These are phyloP conservation scores for Aspergillus saccharolyticus DNA, from an alignment of 495 filamentous ascomycete genomes.

Conservation along the genomic window DNA sequence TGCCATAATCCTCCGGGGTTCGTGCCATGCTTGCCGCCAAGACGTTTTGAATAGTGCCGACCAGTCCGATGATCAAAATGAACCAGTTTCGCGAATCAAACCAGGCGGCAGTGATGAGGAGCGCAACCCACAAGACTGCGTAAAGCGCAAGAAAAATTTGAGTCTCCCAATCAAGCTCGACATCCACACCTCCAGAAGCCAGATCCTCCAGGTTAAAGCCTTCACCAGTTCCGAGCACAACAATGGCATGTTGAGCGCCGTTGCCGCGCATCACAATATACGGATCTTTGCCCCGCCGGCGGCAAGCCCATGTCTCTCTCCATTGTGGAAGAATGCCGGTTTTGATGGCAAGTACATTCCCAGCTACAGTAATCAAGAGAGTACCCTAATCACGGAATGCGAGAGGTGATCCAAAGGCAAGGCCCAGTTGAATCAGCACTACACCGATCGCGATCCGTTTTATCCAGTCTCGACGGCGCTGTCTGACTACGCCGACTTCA, in stretches of 20 bases:
- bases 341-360: constrained; percentile 32
- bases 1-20: constrained; percentile 22
- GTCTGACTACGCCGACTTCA: too few relatives aligned
- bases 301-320: constrained; percentile 49
- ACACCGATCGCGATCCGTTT: too few relatives aligned
- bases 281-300: constrained; percentile 22
- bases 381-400: constrained; percentile 35
- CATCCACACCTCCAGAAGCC: constrained; percentile 23
- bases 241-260: constrained; percentile 40
- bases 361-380: constrained; percentile 37
- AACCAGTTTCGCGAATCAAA: constrained; percentile 37
- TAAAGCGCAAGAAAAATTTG: constrained; percentile 16
- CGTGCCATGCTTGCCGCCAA: constrained; percentile 33
- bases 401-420: neutral
- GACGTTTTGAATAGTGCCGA: constrained; percentile 46
- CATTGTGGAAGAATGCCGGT: constrained; percentile 41
- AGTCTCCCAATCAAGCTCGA: constrained; percentile 13
- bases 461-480: too few relatives aligned
- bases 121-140: constrained; percentile 33
- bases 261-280: constrained; percentile 41
- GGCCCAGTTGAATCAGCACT: too few relatives aligned
- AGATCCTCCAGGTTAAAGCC: constrained; percentile 47
- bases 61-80: constrained; percentile 36
- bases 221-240: constrained; percentile 30
- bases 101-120: constrained; percentile 36